A percentile compares a stretch with the other conserved stretches of the same genome.
Conservation (phyloP, 441 rosid genomes). For the Eruca vesicaria region DNA sequence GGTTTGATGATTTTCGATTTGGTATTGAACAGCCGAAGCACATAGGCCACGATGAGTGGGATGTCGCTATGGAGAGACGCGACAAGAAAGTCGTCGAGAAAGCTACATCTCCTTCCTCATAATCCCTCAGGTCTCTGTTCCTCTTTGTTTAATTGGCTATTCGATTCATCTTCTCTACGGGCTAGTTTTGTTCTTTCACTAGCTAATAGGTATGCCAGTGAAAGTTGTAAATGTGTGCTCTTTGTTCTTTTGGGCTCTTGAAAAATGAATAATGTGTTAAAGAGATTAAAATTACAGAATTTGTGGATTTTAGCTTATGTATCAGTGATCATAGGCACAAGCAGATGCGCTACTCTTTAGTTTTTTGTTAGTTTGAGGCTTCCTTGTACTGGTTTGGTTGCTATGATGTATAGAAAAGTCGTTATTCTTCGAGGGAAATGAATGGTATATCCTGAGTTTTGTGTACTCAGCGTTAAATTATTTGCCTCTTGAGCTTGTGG, state of each 20-base stretch:
- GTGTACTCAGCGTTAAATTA: background rate
- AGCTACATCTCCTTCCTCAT: conserved; percentile 42
- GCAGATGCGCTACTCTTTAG: background rate
- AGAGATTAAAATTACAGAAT: background rate
- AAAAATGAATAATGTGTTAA: background rate
- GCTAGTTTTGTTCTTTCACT: background rate
- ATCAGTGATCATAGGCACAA: background rate
- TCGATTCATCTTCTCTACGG: background rate
- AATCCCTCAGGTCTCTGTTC: conserved; percentile 34
- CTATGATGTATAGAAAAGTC: background rate
- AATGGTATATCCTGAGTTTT: background rate
- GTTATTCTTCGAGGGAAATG: background rate
- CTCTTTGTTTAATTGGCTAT: background rate
- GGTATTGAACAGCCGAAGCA: conserved; percentile 73
- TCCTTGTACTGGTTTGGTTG: background rate
- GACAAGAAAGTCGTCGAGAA: conserved; percentile 80
- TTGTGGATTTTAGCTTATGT: background rate
- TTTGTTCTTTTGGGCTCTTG: background rate
- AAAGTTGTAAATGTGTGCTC: background rate
- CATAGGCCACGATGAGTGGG: conserved; percentile 91
- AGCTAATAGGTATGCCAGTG: background rate
- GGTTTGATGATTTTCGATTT: background rate
- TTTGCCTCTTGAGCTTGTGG: background rate
- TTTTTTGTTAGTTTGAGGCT: background rate
- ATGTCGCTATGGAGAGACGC: conserved; percentile 92